These are phyloP conservation scores for Sicyos baderoa DNA, from an alignment of 306 rosid genomes.

Conservation along the genomic window DNA sequence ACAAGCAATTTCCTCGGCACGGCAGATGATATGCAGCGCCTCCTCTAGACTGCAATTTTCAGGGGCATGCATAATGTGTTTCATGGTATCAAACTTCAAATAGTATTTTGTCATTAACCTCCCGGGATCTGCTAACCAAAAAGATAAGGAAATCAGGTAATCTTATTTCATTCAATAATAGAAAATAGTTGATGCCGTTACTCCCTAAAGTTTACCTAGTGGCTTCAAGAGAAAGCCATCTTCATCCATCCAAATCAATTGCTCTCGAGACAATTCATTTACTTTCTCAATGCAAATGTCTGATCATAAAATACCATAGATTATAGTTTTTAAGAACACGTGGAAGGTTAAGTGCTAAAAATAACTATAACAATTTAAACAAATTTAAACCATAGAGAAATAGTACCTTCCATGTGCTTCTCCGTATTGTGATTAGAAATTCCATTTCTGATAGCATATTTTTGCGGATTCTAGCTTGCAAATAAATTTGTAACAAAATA, in stretches of 20 bases:
- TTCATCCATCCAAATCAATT: constrained; percentile 86
- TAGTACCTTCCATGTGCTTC: constrained; percentile 72
- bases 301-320: constrained; percentile 27
- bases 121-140: constrained; percentile 63
- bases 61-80: constrained; percentile 78
- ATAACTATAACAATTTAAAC: neutral
- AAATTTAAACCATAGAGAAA: constrained; percentile 12
- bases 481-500: constrained; percentile 8
- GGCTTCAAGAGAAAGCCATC: constrained; percentile 93
- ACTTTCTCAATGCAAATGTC: constrained; percentile 76
- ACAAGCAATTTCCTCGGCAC: constrained; percentile 87
- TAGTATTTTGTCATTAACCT: constrained; percentile 91
- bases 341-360: neutral
- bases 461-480: constrained; percentile 57
- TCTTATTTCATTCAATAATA: constrained; percentile 13
- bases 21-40: constrained; percentile 70
- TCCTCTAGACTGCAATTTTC: constrained; percentile 65
- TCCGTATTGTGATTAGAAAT: constrained; percentile 50
- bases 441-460: constrained; percentile 54
- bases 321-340: neutral
- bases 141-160: constrained; percentile 26
- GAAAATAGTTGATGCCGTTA: neutral
- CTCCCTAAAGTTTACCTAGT: constrained; percentile 42
- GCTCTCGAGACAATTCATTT: constrained; percentile 65
- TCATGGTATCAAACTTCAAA: constrained; percentile 89